These are phyloP conservation scores for Vanrija sp. DNA, from an alignment of 1,284 basidiomycete species.

Conservation along the genomic window DNA sequence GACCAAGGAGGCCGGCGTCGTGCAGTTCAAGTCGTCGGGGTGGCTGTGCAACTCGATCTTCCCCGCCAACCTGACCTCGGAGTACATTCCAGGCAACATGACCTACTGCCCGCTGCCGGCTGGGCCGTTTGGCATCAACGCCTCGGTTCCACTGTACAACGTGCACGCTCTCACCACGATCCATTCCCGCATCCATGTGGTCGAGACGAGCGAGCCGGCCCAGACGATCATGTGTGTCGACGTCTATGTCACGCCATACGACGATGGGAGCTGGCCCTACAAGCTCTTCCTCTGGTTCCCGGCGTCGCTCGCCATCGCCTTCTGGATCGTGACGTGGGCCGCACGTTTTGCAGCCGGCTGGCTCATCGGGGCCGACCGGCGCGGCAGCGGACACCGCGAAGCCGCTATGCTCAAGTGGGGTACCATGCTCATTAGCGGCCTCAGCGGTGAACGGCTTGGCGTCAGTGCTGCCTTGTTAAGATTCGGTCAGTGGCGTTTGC, in stretches of 20 bases:
- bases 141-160: slow-evolving; percentile 65
- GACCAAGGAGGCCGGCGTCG: slow-evolving; percentile 71
- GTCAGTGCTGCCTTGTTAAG: slow-evolving; percentile 79
- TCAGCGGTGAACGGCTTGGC: slow-evolving; percentile 83
- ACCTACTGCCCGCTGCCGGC: slow-evolving; percentile 68
- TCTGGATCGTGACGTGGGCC: slow-evolving; percentile 72
- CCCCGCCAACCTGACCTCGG: slow-evolving; percentile 60
- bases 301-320: slow-evolving; percentile 69
- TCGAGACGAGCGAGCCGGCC: slow-evolving; percentile 68
- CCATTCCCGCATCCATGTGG: slow-evolving; percentile 75
- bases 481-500: slow-evolving; percentile 61
- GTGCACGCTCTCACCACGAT: slow-evolving; percentile 76
- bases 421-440: slow-evolving; percentile 83
- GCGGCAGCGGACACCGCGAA: slow-evolving; percentile 22
- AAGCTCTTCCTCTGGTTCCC: slow-evolving; percentile 76
- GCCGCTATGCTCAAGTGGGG: slow-evolving; percentile 57
- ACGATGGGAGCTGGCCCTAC: slow-evolving; percentile 63
- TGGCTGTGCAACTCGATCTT: slow-evolving; percentile 71
- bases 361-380: slow-evolving; percentile 48
- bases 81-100: slow-evolving; percentile 47
- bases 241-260: slow-evolving; percentile 71
- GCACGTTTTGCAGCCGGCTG: slow-evolving; percentile 80
- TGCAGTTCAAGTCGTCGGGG: slow-evolving; percentile 63
- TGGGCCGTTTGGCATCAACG: slow-evolving; percentile 76
- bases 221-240: slow-evolving; percentile 77